Conservation (phyloP, 1,284 basidiomycete genomes). For the Naganishia sp. region DNA sequence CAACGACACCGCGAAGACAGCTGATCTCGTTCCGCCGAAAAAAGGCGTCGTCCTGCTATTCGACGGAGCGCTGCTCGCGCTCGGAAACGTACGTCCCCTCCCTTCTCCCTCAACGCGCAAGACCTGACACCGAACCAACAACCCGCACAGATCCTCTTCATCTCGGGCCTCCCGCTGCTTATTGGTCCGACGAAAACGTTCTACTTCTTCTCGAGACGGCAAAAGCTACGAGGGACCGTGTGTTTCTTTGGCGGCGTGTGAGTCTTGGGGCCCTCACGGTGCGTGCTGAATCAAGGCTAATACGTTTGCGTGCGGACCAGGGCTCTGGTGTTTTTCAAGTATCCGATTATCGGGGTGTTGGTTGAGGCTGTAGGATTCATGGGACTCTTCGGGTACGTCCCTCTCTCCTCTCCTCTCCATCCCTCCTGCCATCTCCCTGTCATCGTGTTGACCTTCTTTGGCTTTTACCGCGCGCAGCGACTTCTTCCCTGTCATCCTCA, state of each 20-base stretch:
- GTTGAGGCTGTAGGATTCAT: constrained; percentile 95
- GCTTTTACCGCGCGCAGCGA: constrained; percentile 65
- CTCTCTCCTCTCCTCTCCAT: not conserved
- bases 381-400: constrained; percentile 91
- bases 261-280: constrained; percentile 32
- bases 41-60: constrained; percentile 87
- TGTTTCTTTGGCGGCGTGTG: constrained; percentile 87
- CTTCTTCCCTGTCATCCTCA: constrained; percentile 98
- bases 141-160: constrained; percentile 74
- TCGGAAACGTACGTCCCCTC: constrained; percentile 78
- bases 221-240: constrained; percentile 90
- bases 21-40: not conserved
- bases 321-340: constrained; percentile 68
- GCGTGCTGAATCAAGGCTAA: not conserved
- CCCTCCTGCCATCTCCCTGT: not conserved
- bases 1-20: not conserved
- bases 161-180: constrained; percentile 87
- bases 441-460: not conserved
- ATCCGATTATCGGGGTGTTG: constrained; percentile 89
- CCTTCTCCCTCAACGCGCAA: not conserved
- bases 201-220: constrained; percentile 94
- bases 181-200: constrained; percentile 96
- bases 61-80: constrained; percentile 91
- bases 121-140: not conserved
- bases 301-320: constrained; percentile 35